Base-by-base conservation (phyloP, 2,329 filamentous ascomycete genomes). In the Xenosphaeropsis pyriputrescens region DNA sequence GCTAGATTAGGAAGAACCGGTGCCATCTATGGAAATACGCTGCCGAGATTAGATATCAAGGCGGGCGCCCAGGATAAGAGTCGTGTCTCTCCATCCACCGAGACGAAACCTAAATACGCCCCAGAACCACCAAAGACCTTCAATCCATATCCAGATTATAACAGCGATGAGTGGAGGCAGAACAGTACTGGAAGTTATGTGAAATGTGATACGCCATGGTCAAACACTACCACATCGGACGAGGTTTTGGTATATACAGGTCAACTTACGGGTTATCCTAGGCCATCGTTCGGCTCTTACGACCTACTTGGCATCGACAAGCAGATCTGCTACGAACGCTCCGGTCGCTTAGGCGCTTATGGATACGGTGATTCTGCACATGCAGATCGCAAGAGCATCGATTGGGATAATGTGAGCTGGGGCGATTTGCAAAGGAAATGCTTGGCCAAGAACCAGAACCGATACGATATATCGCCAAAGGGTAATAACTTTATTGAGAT, bases 111-210 rank as follows among this genome's bases (percentile, higher is more conserved):
- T 26, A 26, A 5, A 26, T 26, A 26, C 22, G 22, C 22, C 22
- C 22, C 22, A 9, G 22, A 26, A 11, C 22, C 22, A 36, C 68
- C 74, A 1, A 62, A 71, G 39, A 62, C 68, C 15, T 85, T 83
- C 56, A 67, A 77, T 41, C 82, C 82, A 0, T 86, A 85, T 45
- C 80, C 81, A 1, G 61, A 71, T 13, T 84, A 85, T 58, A 79
- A 82, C 49, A 69, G 66, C 36, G 58, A 62, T 3, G 56, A 62
- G 12, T 86, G 78, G 77, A 68, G 63, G 47, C 57, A 60, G 35
- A 54, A 59, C 19, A 69, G 69, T 45, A 63, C 68, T 35, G 79
- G 76, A 13, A 55, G 67, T 38, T 73, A 79, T 48, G 65, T 73
- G 5, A 57, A 76, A 2, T 88, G 83, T 53, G 60, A 71, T 36